phyloP scores from a whole-genome alignment of 2,329 filamentous ascomycete species.

The Aspergillus sp. region DNA sequence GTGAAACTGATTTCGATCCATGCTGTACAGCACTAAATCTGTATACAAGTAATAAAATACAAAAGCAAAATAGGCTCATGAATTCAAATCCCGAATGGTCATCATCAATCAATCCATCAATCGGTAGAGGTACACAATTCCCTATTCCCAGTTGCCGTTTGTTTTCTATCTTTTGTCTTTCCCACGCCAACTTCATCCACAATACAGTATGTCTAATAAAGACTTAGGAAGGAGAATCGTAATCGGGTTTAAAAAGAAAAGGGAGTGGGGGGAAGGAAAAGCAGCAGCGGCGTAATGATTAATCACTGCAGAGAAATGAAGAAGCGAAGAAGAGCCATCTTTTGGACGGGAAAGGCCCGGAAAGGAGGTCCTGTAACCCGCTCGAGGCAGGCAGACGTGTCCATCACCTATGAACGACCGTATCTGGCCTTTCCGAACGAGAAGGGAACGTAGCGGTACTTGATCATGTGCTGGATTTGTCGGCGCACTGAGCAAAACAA shows the following conservation, averaged over 20 bases:
- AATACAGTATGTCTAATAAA: neutral
- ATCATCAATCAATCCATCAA: constrained; percentile 3
- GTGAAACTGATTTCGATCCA: neutral
- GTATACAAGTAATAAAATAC: constrained; percentile 3
- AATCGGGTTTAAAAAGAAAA: neutral
- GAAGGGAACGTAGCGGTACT: constrained; percentile 97
- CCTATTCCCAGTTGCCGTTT: neutral
- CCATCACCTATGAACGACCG: constrained; percentile 28
- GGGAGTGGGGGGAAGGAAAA: too few species aligned
- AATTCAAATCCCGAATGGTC: constrained; percentile 5
- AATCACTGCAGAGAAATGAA: too few species aligned
- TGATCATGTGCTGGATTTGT: constrained; percentile 99
- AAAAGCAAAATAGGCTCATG: constrained; percentile 1
- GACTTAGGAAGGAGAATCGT: neutral
- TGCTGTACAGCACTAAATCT: neutral
- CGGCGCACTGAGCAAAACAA: constrained; percentile 63
- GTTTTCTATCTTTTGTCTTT: too few species aligned
- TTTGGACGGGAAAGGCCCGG: too few species aligned
- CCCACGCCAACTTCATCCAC: too few species aligned
- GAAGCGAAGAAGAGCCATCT: too few species aligned
- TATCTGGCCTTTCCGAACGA: constrained; percentile 83
- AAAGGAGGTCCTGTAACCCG: too few species aligned
- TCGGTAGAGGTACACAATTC: constrained; percentile 1
- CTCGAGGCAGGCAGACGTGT: too few species aligned
- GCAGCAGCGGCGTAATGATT: too few species aligned